Evolutionary conservation across 225 moss, liverwort and hornwort species (phyloP), one percentile per base, ranked within the genome.

Genomic region (Physcomitrium patens): DNA sequence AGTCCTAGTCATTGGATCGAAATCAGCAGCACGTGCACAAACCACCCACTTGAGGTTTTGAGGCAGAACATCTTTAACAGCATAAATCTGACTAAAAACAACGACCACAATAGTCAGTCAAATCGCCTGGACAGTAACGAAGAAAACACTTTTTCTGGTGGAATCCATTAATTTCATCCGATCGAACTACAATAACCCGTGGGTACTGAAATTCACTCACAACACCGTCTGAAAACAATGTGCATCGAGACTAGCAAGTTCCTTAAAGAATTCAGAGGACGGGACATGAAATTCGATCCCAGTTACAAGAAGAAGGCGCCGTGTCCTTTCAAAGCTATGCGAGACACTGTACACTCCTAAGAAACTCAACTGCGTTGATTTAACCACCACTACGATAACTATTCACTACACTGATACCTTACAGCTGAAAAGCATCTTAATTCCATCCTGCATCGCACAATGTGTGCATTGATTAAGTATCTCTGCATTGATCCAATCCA

Each of bases 361-460:
- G 54, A 68, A 65, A 65, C 60, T n/a, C 24, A 14, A 31, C 7
- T 37, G 31, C 31, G 31, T 37, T 37, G 31, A 37, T 37, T 37
- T 37, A 37, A 37, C 31, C 31, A 45, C 42, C 19, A 24, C 43
- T 22, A 41, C 20, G 37, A 47, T 58, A 51, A 28, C 28, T 65
- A 44, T 48, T 59, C 55, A 68, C 67, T 67, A 22, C 57, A 27
- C 57, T 59, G 57, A 57, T 47, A 31, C 51, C 68, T 60, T 52
- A 69, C 23, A 76, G n/a, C 57, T 67, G 49, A 31, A 60, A 53
- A 78, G 74, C 69, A 31, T 57, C 31, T 63, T 50, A 57, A 72
- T 60, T 73, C 77, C 67, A 26, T 64, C 86, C 80, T 86, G 75
- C 77, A 80, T 82, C 56, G 69, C 69, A 69, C 69, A 56, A 69